Evolutionary conservation across 1,284 basidiomycete genomes (phyloP).

Genomic region (Ustilago esculenta): DNA sequence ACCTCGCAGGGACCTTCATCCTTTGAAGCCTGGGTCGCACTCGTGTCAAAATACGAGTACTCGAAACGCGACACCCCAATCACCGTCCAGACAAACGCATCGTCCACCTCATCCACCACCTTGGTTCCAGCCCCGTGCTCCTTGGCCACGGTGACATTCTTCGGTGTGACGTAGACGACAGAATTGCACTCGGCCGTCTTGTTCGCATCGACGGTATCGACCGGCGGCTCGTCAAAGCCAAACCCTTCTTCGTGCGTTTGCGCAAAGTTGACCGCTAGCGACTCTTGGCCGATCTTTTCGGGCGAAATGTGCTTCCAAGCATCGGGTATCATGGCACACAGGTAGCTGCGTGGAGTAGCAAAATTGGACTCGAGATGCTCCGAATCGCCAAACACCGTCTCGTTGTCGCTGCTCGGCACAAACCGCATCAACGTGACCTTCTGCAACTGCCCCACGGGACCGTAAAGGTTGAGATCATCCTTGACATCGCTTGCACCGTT

Average conservation of each 20-base stretch:
- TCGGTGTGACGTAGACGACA: conserved; percentile 78
- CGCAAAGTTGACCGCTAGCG: conserved; percentile 72
- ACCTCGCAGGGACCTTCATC: conserved; percentile 72
- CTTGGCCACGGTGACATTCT: conserved; percentile 78
- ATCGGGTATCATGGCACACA: conserved; percentile 24
- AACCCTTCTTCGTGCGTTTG: conserved; percentile 82
- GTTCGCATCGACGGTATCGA: conserved; percentile 54
- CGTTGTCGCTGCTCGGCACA: conserved; percentile 41
- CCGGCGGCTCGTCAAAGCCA: conserved; percentile 70
- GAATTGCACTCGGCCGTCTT: conserved; percentile 79
- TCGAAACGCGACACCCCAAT: conserved; percentile 93
- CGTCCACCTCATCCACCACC: conserved; percentile 85
- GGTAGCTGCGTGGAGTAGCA: conserved; percentile 41
- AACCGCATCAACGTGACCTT: conserved; percentile 89
- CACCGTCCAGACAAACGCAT: conserved; percentile 94
- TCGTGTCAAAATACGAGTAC: conserved; percentile 91
- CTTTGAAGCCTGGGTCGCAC: conserved; percentile 78
- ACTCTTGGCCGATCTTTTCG: conserved; percentile 18
- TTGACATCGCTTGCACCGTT: conserved; percentile 7
- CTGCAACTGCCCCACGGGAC: conserved; percentile 94
- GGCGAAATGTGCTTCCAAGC: conserved; percentile 19
- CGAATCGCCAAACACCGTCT: conserved; percentile 38
- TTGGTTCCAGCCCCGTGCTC: conserved; percentile 73
- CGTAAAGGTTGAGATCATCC: conserved; percentile 70
- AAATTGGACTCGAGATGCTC: conserved; percentile 51